Evolutionary conservation across 768 basidiomycete genomes (phyloP), one percentile per base, ranked within the genome.

Genomic region (Xerocomellus chrysenteron): DNA sequence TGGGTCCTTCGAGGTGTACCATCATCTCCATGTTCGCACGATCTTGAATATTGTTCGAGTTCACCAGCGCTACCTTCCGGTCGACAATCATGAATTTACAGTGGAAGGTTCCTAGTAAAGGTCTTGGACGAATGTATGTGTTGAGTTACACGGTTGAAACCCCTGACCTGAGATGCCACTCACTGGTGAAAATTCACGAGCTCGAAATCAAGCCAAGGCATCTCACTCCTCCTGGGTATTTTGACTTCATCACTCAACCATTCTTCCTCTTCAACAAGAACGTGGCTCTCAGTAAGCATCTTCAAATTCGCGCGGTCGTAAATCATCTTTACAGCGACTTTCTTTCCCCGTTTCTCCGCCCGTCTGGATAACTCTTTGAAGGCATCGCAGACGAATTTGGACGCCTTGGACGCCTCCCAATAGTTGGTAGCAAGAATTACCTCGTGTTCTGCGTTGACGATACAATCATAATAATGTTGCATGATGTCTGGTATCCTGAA

Each of bases 41-140:
- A 59, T 83, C 80, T 70, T 86, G 86, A 40, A 88, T 84, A 54
- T 88, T 88, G 70, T 87, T 87, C 48, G 79, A 81, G 67, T 85
- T 84, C 51, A 89, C 69, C 52, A 87, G 68, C 1, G 84, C 86
- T 36, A 86, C 73, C 61, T 81, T 82, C n/a, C 86, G 76, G 65
- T 90, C 87, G 2, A 88, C 82, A 42, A 89, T 74, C 72, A 88
- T 75, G 64, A 82, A 87, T 65, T 89, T 88, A 45, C 82, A 80
- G 61, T 90, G 88, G 68, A 88, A 89, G 0, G 87, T 89, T 13
- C 86, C 86, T 3, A 85, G 67, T 21, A 84, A 57, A 4, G 82
- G 81, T 37, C 78, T 73, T 55, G 65, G 57, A 36, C 12, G 33
- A 37, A 50, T 16, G 35, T 30, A 50, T 16, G 35, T 26, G 11